A percentile compares a stretch with the other conserved stretches of the same genome.
phyloP scores from a whole-genome alignment of 108 stramenopile genomes.

The Craspedostauros australis region DNA sequence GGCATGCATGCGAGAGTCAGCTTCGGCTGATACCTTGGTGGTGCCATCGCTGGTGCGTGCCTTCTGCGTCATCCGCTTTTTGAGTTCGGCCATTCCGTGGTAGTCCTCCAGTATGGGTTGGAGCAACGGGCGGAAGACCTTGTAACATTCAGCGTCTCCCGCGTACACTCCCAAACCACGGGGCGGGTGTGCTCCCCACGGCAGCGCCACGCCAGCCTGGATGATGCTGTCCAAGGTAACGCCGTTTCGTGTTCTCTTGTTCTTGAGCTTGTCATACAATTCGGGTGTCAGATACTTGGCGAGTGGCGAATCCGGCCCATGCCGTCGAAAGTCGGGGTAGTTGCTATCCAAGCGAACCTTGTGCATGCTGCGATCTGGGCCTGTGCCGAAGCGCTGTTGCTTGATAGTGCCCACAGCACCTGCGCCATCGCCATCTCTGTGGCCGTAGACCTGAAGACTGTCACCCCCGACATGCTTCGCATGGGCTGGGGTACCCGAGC shows the following conservation, averaged over 20 bases:
- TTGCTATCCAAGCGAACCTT: not conserved
- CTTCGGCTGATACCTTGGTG: not conserved
- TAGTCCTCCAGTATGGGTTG: constrained; percentile 73
- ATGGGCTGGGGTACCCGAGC: too few relatives aligned
- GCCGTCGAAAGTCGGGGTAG: constrained; percentile 41
- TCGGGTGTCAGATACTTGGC: constrained; percentile 65
- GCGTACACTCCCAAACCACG: constrained; percentile 76
- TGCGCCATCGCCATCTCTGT: too few relatives aligned
- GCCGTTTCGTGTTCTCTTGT: constrained; percentile 41
- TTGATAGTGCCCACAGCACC: too few relatives aligned
- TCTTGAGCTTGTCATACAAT: constrained; percentile 45
- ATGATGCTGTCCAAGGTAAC: constrained; percentile 72
- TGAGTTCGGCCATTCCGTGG: constrained; percentile 24
- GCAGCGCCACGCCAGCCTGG: constrained; percentile 48
- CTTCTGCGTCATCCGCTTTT: not conserved
- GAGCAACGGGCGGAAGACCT: constrained; percentile 65
- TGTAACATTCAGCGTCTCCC: constrained; percentile 86
- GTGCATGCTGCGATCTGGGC: too few relatives aligned
- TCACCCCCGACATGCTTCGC: too few relatives aligned
- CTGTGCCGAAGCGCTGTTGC: too few relatives aligned
- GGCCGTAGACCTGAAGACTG: too few relatives aligned
- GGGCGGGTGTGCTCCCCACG: constrained; percentile 75
- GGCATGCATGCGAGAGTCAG: constrained; percentile 4
- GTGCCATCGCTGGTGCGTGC: not conserved
- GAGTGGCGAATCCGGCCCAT: constrained; percentile 42